Evolutionary conservation across 2,329 filamentous ascomycete genomes (phyloP), one percentile per base, ranked within the genome.

Genomic region (Hypoxylon sp.): DNA sequence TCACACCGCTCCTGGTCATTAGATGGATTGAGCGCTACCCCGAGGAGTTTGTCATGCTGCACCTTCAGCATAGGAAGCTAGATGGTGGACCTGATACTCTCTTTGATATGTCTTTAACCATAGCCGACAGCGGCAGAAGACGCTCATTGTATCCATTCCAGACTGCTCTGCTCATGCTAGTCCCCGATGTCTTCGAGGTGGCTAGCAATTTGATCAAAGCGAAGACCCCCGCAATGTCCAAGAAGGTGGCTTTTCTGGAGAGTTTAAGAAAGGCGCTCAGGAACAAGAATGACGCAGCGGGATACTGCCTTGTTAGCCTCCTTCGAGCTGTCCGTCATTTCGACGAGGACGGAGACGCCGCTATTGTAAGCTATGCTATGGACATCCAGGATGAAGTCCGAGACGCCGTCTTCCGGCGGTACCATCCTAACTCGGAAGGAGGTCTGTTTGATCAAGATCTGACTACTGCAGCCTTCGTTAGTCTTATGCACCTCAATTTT

Each of bases 151-250:
- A 85, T 70, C 88, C 89, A 14, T 80, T 91, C 53, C 89, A 91
- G 73, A 87, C 84, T 1, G 83, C 85, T 11, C 78, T 91, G 3
- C 77, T 91, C 8, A 84, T 91, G 62, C 80, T 91, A 7, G 78
- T 90, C 7, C 89, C 89, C 3, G 89, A 91, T 69, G 86, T 91
- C 4, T 91, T 91, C 68, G 87, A 90, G 75, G 87, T 91, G 32
- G 89, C 88, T 24, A 89, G 87, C 75, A 89, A 89, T 75, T 80
- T 91, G 74, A 83, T 87, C 61, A 88, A 90, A 67, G 83, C 84
- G 28, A 90, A 89, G 74, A 86, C 84, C 69, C 82, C 83, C 57
- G 84, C 85, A 70, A 85, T 91, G 75, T 81, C 84, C 14, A 91
- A 91, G 77, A 90, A 90, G 72, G 85, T 90, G 4, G 82, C 84